Evolutionary conservation across 305 asterid genomes (phyloP).

Genomic region (Rubia occidens): DNA sequence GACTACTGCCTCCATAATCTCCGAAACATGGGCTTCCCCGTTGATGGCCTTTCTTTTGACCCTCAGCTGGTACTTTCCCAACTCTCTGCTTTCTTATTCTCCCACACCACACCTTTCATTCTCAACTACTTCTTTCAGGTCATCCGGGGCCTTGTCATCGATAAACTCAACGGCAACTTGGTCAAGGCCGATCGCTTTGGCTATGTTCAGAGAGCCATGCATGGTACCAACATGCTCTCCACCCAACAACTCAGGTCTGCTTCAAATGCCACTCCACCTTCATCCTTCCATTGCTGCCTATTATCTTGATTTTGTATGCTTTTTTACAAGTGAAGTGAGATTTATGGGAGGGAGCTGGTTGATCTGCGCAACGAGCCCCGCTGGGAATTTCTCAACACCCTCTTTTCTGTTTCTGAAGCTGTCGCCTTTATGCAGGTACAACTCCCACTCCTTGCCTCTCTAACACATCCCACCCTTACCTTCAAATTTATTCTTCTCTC

Average conservation of each 20-base stretch:
- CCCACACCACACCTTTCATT: neutral
- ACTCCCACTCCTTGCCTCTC: neutral
- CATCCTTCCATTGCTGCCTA: constrained; percentile 14
- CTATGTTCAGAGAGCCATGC: constrained; percentile 83
- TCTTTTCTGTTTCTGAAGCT: constrained; percentile 90
- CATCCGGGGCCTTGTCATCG: constrained; percentile 83
- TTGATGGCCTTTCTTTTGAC: constrained; percentile 86
- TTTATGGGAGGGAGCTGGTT: constrained; percentile 85
- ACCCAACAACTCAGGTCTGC: constrained; percentile 70
- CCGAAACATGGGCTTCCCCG: constrained; percentile 73
- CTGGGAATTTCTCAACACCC: constrained; percentile 84
- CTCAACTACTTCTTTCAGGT: constrained; percentile 77
- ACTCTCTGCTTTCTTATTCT: neutral
- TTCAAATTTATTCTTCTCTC: neutral
- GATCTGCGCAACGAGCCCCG: constrained; percentile 62
- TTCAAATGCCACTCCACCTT: neutral
- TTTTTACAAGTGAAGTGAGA: constrained; percentile 47
- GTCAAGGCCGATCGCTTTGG: constrained; percentile 92
- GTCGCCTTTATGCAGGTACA: constrained; percentile 93
- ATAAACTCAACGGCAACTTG: constrained; percentile 79
- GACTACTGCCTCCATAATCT: constrained; percentile 81
- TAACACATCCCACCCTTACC: neutral
- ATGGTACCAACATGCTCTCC: constrained; percentile 74
- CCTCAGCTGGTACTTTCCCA: constrained; percentile 54
- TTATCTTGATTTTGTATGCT: constrained; percentile 27